These are phyloP conservation scores for Auriscalpium microsporum DNA, from an alignment of 768 basidiomycete species.

Conservation along the genomic window DNA sequence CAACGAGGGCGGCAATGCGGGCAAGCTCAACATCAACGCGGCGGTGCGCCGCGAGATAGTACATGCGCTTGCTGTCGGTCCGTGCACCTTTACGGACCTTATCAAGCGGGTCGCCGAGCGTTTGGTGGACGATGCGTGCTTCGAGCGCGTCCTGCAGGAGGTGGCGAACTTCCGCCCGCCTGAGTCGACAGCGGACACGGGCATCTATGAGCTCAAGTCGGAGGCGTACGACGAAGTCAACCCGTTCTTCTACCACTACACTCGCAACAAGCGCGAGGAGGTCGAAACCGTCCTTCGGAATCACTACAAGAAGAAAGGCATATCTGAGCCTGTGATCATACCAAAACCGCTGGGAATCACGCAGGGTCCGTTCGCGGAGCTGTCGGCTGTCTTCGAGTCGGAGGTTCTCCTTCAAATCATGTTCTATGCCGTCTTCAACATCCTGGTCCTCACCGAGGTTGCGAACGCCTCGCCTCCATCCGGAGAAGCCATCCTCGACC, in stretches of 20 bases:
- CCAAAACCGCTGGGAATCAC: constrained; percentile 62
- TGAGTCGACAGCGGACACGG: constrained; percentile 67
- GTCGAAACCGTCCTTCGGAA: constrained; percentile 70
- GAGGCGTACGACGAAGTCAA: constrained; percentile 82
- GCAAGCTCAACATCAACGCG: constrained; percentile 50
- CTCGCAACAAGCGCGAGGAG: constrained; percentile 87
- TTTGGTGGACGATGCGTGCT: constrained; percentile 72
- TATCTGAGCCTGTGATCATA: constrained; percentile 61
- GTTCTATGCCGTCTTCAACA: constrained; percentile 74
- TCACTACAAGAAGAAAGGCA: constrained; percentile 57
- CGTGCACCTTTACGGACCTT: constrained; percentile 85
- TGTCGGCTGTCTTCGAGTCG: constrained; percentile 60
- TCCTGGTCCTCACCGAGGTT: constrained; percentile 55
- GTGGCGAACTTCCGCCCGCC: constrained; percentile 81
- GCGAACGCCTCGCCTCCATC: constrained; percentile 58
- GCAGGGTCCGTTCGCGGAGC: constrained; percentile 57
- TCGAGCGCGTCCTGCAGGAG: constrained; percentile 68
- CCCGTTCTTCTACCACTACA: constrained; percentile 94
- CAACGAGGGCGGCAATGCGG: constrained; percentile 72
- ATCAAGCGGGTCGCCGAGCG: constrained; percentile 87
- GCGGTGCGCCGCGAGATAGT: constrained; percentile 80
- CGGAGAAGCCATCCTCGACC: constrained; percentile 85
- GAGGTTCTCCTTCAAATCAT: constrained; percentile 71
- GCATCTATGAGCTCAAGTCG: constrained; percentile 83
- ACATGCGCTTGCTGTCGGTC: constrained; percentile 82